A percentile compares a stretch with the other conserved stretches of the same genome.
Evolutionary conservation across 2,329 filamentous ascomycete genomes (phyloP).

Genomic region (Colletotrichum zoysiae): DNA sequence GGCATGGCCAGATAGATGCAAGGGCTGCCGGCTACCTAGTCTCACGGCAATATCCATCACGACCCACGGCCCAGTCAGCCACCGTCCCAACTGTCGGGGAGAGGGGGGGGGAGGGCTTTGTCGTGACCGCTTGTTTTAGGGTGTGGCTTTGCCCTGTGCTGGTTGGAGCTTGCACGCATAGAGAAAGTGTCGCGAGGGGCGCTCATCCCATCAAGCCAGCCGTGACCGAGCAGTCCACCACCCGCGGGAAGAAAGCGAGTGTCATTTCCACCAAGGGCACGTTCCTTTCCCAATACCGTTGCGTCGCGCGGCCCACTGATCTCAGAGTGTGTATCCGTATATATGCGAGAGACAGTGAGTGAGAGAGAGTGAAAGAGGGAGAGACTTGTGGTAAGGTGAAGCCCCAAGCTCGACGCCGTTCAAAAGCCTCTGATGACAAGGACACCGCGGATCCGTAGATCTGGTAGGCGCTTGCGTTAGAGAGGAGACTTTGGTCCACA

Average conservation of each 20-base stretch:
- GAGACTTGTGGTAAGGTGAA: neutral
- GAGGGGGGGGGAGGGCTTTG: neutral
- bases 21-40: neutral
- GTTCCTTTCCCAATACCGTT: conserved; percentile 17
- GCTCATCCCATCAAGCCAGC: neutral
- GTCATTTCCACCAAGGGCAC: neutral
- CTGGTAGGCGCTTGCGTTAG: conserved; percentile 18
- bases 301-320: neutral
- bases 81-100: conserved; percentile 4
- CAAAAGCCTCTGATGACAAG: conserved; percentile 12
- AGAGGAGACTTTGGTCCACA: neutral
- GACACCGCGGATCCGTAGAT: conserved; percentile 16
- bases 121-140: conserved; percentile 9
- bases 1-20: too few relatives aligned
- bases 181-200: conserved; percentile 12
- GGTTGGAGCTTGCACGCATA: conserved; percentile 20
- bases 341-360: neutral
- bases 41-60: neutral
- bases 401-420: neutral
- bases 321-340: neutral
- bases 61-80: neutral
- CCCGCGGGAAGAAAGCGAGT: neutral
- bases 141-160: conserved; percentile 10
- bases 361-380: too few relatives aligned
- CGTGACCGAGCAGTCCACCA: neutral